Conservation (phyloP, 1,284 basidiomycete species). For the Fistulinella cinereoalba region DNA sequence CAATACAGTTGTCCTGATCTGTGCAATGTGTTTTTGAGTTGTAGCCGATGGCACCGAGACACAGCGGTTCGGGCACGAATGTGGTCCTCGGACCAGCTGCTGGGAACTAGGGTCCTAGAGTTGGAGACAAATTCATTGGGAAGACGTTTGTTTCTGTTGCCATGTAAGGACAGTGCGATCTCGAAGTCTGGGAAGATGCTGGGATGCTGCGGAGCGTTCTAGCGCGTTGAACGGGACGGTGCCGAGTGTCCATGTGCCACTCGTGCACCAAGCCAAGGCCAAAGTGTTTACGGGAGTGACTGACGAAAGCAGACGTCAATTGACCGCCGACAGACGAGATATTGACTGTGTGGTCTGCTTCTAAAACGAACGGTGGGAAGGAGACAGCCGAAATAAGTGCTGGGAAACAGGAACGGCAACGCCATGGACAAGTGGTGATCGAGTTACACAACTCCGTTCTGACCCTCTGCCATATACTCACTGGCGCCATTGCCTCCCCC, state of each 20-base stretch:
- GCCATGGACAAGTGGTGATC: background rate
- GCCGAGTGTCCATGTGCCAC: too few species aligned
- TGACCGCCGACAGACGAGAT: too few species aligned
- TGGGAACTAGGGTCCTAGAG: background rate
- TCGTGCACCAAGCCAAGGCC: too few species aligned
- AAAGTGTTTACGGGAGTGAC: too few species aligned
- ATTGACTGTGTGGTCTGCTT: too few species aligned
- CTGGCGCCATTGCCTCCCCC: background rate
- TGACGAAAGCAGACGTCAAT: too few species aligned
- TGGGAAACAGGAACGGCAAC: constrained; percentile 7
- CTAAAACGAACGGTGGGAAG: background rate
- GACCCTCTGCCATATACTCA: background rate
- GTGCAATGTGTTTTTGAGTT: background rate
- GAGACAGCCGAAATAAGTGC: constrained; percentile 7
- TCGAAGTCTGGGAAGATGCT: constrained; percentile 4
- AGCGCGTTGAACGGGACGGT: too few species aligned
- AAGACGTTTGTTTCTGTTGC: constrained; percentile 1
- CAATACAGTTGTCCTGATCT: background rate
- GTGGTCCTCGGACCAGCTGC: constrained; percentile 7
- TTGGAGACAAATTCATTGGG: background rate
- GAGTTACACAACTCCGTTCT: background rate
- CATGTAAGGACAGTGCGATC: constrained; percentile 2
- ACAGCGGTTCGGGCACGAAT: too few species aligned
- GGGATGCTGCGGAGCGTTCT: too few species aligned
- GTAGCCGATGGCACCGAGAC: too few species aligned